phyloP scores from a whole-genome alignment of 768 basidiomycete genomes.

The Serendipita vermifera region DNA sequence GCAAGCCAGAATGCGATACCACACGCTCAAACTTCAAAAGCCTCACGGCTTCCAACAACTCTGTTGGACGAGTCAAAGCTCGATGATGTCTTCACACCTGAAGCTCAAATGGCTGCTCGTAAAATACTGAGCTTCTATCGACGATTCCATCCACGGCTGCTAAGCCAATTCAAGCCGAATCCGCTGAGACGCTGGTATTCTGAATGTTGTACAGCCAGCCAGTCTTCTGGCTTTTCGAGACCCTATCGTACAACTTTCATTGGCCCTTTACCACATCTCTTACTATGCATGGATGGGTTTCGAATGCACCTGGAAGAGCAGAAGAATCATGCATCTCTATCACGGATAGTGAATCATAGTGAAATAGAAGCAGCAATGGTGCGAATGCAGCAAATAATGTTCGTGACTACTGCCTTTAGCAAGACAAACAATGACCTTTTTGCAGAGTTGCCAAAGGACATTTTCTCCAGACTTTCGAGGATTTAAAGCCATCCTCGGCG shows the following conservation, averaged over 20 bases:
- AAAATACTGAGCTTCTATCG: background rate
- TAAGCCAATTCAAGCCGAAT: background rate
- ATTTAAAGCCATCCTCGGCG: background rate
- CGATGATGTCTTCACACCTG: background rate
- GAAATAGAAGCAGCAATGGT: background rate
- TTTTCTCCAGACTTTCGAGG: background rate
- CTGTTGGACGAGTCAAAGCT: background rate
- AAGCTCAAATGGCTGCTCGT: background rate
- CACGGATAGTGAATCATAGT: background rate
- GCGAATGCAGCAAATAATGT: background rate
- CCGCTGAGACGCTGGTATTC: background rate
- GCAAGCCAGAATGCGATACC: too few relatives aligned
- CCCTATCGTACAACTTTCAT: background rate
- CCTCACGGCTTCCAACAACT: background rate
- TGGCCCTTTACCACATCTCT: background rate
- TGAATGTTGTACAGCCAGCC: too few relatives aligned
- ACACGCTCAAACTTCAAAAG: background rate
- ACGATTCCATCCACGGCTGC: background rate
- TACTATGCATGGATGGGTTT: conserved; percentile 4
- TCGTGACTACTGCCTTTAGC: too few relatives aligned
- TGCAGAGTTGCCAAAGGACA: background rate
- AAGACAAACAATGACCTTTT: background rate
- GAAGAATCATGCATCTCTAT: background rate
- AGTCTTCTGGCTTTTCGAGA: too few relatives aligned
- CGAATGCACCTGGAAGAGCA: background rate